Base-by-base conservation (phyloP, 208 protist genomes). In the Leptomonas seymouri region DNA sequence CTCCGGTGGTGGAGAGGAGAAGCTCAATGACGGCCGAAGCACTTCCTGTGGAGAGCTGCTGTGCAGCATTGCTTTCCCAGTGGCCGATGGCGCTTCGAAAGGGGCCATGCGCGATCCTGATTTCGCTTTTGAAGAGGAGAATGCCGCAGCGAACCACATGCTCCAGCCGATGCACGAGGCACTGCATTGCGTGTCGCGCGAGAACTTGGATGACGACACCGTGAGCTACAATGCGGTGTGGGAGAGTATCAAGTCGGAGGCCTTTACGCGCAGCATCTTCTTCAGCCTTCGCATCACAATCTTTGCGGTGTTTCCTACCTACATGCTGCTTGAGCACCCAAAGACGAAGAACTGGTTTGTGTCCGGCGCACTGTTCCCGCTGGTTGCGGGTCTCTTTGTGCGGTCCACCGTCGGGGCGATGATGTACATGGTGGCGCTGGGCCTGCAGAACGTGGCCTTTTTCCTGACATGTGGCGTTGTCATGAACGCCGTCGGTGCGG, bases 281-380 rank as follows among this genome's bases (percentile, higher is more conserved):
- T 76, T 85, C 36, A 44, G 73, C 36, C 56, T 91, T 25, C 85
- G 85, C 34, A 71, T 74, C 30, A 88, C 80, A 5, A 27, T 81
- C 36, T 75, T 91, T 48, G 70, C 71, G 7, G 68, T 78, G 0
- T 60, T 88, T 14, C 85, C 85, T 5, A 65, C 77, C 25, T 84
- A 85, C 46, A 20, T 84, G 18, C 68, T 91, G 11, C 39, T 63
- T 15, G 45, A 76, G 59, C 73, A 84, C 51, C 42, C 71, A 2
- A 54, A 75, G 34, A 82, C 78, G 31, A 71, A 65, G 23, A 56
- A 68, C 7, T 81, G 55, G 44, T 82, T 83, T 50, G 74, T 65
- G 11, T 68, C 71, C 42, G 60, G 78, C 12, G 34, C 50, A 2
- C 68, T 91, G 25, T 53, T 80, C 18, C 76, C 77, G 8, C 59